These are phyloP conservation scores for Ceratobasidium sp. DNA, from an alignment of 1,284 basidiomycete genomes.

Conservation along the genomic window DNA sequence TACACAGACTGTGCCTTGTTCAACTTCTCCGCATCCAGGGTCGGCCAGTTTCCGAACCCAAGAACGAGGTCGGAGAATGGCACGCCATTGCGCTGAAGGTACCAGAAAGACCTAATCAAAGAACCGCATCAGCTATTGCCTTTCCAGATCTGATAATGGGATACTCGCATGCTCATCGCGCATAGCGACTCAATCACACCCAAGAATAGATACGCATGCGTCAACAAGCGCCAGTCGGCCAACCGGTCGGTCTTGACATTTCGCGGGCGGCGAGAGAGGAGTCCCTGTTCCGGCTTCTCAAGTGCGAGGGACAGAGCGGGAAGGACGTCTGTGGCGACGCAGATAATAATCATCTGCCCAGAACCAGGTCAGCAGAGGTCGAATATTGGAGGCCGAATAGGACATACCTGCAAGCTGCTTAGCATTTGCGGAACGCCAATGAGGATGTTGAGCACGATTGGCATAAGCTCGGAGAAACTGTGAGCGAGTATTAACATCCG, in stretches of 20 bases:
- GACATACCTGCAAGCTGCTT: slow-evolving; percentile 62
- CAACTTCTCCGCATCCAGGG: slow-evolving; percentile 59
- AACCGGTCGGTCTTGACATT: slow-evolving; percentile 67
- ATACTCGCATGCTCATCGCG: slow-evolving; percentile 63
- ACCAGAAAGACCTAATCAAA: slow-evolving; percentile 64
- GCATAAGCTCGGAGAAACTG: slow-evolving; percentile 77
- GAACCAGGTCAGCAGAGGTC: slow-evolving; percentile 54
- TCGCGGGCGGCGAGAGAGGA: slow-evolving; percentile 73
- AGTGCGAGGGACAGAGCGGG: slow-evolving; percentile 69
- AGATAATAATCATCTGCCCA: slow-evolving; percentile 69
- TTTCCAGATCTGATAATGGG: slow-evolving; percentile 52
- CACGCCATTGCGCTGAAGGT: slow-evolving; percentile 66
- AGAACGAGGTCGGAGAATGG: slow-evolving; percentile 68
- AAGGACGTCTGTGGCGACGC: slow-evolving; percentile 69
- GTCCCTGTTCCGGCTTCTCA: slow-evolving; percentile 69
- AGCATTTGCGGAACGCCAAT: slow-evolving; percentile 67
- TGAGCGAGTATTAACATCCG: slow-evolving; percentile 12
- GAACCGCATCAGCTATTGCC: slow-evolving; percentile 49
- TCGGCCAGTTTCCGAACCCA: slow-evolving; percentile 64
- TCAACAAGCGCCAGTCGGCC: slow-evolving; percentile 64
- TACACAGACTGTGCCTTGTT: slow-evolving; percentile 63
- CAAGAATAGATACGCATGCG: slow-evolving; percentile 76
- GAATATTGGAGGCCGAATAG: slow-evolving; percentile 49
- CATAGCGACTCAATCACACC: slow-evolving; percentile 69
- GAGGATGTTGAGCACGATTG: slow-evolving; percentile 69